Evolutionary conservation across 192 early-diverging fungal species (phyloP).

Genomic region (Coemansia sp.): DNA sequence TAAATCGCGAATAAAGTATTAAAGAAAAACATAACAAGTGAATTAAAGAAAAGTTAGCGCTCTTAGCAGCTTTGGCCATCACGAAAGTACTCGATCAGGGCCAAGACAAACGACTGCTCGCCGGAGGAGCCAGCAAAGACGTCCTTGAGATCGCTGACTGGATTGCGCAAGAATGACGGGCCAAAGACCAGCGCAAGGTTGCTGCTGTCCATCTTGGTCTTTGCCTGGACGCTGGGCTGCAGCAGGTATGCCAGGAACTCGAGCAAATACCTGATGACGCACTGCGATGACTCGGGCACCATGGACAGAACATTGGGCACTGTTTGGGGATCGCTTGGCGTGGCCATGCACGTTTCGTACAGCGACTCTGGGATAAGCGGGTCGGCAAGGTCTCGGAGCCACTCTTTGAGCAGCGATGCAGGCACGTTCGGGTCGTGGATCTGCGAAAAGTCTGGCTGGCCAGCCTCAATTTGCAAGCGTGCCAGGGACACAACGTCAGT

Average conservation of each 20-base stretch:
- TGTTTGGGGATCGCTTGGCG: slow-evolving; percentile 56
- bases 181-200: slow-evolving; percentile 98
- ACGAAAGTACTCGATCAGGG: slow-evolving; percentile 25
- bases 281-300: slow-evolving; percentile 23
- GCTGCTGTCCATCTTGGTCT: slow-evolving; percentile 87
- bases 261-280: slow-evolving; percentile 76
- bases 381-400: slow-evolving; percentile 91
- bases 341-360: slow-evolving; percentile 76
- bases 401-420: slow-evolving; percentile 86
- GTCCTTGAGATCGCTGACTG: slow-evolving; percentile 64
- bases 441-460: slow-evolving; percentile 66
- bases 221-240: slow-evolving; percentile 63
- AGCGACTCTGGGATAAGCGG: slow-evolving; percentile 82
- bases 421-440: slow-evolving; percentile 92
- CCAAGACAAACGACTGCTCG: slow-evolving; percentile 53
- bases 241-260: slow-evolving; percentile 82
- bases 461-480: slow-evolving; percentile 80
- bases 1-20: background rate
- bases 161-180: slow-evolving; percentile 89
- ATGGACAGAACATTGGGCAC: slow-evolving; percentile 54
- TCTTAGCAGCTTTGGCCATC: background rate
- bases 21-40: background rate
- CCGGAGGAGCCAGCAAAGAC: slow-evolving; percentile 57
- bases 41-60: background rate
- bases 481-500: slow-evolving; percentile 75